Percentiles rank a stretch among this genome's conserved stretches.
These are phyloP conservation scores for Globisporangium iwayamae DNA, from an alignment of 352 stramenopile species.

Conservation along the genomic window DNA sequence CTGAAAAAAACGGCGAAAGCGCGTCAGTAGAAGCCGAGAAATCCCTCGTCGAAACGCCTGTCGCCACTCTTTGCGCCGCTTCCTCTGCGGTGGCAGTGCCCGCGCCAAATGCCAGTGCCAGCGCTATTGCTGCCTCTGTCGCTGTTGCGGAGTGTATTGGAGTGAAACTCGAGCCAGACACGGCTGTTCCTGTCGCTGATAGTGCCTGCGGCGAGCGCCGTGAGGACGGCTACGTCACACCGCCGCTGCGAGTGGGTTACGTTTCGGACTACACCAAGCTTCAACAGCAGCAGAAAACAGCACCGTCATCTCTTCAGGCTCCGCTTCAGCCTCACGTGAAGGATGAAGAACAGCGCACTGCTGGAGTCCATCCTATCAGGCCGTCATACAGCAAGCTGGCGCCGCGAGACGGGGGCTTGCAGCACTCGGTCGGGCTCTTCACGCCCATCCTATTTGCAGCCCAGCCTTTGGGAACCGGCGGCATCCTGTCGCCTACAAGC, in stretches of 20 bases:
- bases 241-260: conserved; percentile 12
- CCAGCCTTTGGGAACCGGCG: background rate
- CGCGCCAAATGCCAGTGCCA: background rate
- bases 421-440: conserved; percentile 6
- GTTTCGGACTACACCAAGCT: conserved; percentile 5
- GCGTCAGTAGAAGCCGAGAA: background rate
- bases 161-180: background rate
- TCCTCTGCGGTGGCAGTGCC: background rate
- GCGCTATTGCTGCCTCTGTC: background rate
- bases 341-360: background rate
- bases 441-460: conserved; percentile 9
- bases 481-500: conserved; percentile 11
- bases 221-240: conserved; percentile 16
- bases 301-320: background rate
- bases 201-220: background rate
- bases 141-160: background rate
- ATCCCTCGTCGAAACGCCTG: background rate
- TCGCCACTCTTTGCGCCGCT: background rate
- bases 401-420: background rate
- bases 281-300: background rate
- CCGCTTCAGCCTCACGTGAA: background rate
- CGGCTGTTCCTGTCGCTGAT: background rate
- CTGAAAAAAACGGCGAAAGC: background rate
- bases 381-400: background rate
- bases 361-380: background rate